Evolutionary conservation across 371 early-diverging fungal species (phyloP), one percentile per base, ranked within the genome.

Genomic region (Umbelopsis sp.): DNA sequence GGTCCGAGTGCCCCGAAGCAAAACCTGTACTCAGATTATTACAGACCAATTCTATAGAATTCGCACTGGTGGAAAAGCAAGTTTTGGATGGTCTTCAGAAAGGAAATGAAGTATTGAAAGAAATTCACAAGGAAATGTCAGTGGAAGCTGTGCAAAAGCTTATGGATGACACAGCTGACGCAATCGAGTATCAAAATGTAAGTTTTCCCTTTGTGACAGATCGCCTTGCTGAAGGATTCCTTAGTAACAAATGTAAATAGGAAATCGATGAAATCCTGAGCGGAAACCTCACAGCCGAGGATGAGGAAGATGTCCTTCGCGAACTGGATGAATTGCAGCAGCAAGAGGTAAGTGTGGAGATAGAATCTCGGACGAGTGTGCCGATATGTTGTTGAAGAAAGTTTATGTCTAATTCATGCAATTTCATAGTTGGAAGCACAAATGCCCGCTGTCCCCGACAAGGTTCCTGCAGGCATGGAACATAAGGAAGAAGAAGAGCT

Each of bases 131-230:
- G 67, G 97, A 97, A 70, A 94, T 92, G 86, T 91, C 91, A 8
- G 63, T 98, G n/a, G 95, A 97, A n/a, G 91, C 89, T 14, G 97
- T 97, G 0, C 94, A 97, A 68, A 87, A 88, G 65, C 78, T 98
- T 37, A 94, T 97, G 92, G 95, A 96, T 63, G 97, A 98, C 67
- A 97, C 98, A 0, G 94, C 93, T 0, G 99, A 97, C 48, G 96
- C 94, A 4, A 93, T 97, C 74, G 96, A 93, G 0, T 97, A 97
- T 74, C 99, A 98, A 74, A 92, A 94, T 69, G 95, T 85, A 78
- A 71, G 38, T 18, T 38, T 0, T 8, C 7, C 2, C 29, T 29
- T 41, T 41, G 32, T 50, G 11, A 48, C 1, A 12, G 5, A 20
- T 20, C 6, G 48, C n/a, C 29, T 4, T 29, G 29, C 1, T 4